Conservation (phyloP, 2,329 filamentous ascomycete genomes). For the Pseudocercospora fijiensis region DNA sequence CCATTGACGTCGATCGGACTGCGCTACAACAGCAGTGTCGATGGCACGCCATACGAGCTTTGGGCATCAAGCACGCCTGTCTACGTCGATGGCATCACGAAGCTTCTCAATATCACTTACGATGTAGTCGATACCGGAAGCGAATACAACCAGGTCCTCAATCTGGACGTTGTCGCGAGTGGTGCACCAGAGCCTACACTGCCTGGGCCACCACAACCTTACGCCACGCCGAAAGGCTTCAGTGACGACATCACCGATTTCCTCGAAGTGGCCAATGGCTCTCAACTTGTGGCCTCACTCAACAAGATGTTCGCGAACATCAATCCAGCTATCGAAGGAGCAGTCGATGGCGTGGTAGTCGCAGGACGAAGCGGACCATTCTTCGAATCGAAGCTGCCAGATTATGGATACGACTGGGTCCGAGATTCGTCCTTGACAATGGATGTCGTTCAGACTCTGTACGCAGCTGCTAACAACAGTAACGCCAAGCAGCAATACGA, state of each 20-base stretch:
- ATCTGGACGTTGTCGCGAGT: conserved; percentile 29
- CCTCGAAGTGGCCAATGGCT: conserved; percentile 27
- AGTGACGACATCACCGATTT: conserved; percentile 35
- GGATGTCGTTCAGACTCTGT: conserved; percentile 34
- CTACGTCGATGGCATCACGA: conserved; percentile 35
- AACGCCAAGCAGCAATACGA: conserved; percentile 28
- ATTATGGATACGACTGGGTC: conserved; percentile 40
- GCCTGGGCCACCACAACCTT: conserved; percentile 30
- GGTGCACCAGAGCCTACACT: conserved; percentile 30
- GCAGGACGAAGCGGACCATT: conserved; percentile 34
- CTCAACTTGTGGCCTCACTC: conserved; percentile 30
- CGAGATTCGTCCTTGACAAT: conserved; percentile 35
- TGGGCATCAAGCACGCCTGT: conserved; percentile 33
- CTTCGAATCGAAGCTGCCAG: conserved; percentile 31
- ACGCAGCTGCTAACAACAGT: conserved; percentile 28
- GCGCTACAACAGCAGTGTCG: conserved; percentile 31
- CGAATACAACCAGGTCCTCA: conserved; percentile 30
- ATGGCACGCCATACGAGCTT: conserved; percentile 30
- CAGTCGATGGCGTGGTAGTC: conserved; percentile 35
- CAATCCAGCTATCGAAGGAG: conserved; percentile 34
- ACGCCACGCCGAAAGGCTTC: conserved; percentile 34
- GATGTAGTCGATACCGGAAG: conserved; percentile 32
- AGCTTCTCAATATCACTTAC: conserved; percentile 37
- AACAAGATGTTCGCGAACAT: conserved; percentile 37
- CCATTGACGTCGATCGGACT: conserved; percentile 32